Base-by-base conservation (phyloP, 73 alveolate genomes). In the Paramecium octaurelia region DNA sequence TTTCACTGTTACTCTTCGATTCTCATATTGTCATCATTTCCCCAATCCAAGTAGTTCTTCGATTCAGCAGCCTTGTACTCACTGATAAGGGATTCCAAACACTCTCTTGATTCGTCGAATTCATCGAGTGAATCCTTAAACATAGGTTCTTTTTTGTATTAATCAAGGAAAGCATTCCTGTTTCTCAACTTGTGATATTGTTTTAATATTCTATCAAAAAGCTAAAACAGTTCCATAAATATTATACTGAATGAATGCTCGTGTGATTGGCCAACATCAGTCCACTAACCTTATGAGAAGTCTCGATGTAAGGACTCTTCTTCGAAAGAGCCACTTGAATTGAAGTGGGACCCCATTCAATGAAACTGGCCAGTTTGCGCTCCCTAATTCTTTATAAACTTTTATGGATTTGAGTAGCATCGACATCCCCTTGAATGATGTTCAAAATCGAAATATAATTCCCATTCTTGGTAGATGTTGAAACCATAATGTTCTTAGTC, bases 291-390 rank as follows among this genome's bases (percentile, higher is more conserved):
- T 99, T 96, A 92, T 97, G 97, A 24, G 99, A 97, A 34, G 99
- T 97, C 40, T 97, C 99, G 40, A 98, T 95, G 88, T 97, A 97
- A 18, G 99, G 99, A 8, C 94, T 58, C 58, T 70, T 98, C 92
- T 99, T 96, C 21, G 99, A 95, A 40, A 98, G 93, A 8, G 99
- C 99, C 35, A 98, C 99, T 91, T 99, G 97, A 60, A 99, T 99
- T 48, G 99, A 96, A 36, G 99, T 99, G n/a, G 99, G 99, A 4
- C 99, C 99, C 99, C 99, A 99, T 58, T 99, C 98, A 85, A 99
- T 99, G 95, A 99, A 99, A 92, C 98, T 97, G 58, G 99, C 99
- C 44, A 98, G 90, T 92, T 97, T 97, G 86, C 99, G 95, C 92
- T 97, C 99, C 58, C 99, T 85, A 59, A 97, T 98, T 94, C 99